These are phyloP conservation scores for Macaranga tanarius DNA, from an alignment of 441 rosid genomes.

Conservation along the genomic window DNA sequence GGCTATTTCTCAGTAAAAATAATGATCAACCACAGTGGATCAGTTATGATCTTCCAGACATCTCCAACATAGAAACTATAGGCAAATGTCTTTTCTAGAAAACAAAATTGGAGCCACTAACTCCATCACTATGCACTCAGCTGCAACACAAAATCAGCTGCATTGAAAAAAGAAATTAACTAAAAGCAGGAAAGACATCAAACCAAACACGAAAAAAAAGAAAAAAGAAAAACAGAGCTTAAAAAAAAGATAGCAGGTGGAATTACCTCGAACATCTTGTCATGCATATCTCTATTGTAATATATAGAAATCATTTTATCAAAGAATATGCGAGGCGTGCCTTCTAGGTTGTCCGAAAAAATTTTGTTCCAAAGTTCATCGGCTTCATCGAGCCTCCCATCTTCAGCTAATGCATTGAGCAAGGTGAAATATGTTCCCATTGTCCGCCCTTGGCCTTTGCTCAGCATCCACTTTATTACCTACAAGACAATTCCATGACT, in stretches of 20 bases:
- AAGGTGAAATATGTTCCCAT: slow-evolving; percentile 82
- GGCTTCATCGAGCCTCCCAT: slow-evolving; percentile 86
- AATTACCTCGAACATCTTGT: slow-evolving; percentile 80
- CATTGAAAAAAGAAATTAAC: background rate
- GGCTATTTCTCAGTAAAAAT: background rate
- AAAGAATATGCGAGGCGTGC: slow-evolving; percentile 75
- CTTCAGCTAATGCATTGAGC: slow-evolving; percentile 82
- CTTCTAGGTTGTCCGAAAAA: slow-evolving; percentile 59
- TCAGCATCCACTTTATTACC: slow-evolving; percentile 97
- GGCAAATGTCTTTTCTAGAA: background rate
- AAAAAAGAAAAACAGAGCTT: no score
- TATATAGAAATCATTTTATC: slow-evolving; percentile 75
- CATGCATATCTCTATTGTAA: slow-evolving; percentile 77
- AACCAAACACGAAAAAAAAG: background rate
- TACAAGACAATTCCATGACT: slow-evolving; percentile 24
- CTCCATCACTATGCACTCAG: background rate
- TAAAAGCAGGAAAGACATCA: slow-evolving; percentile 1
- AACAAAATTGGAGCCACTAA: background rate
- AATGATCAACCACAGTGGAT: background rate
- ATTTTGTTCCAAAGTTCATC: slow-evolving; percentile 84
- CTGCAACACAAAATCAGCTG: background rate
- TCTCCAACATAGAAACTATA: background rate
- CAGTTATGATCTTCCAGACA: background rate
- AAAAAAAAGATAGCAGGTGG: slow-evolving; percentile 5
- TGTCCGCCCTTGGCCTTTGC: slow-evolving; percentile 96